Percentiles rank a stretch among this genome's conserved stretches.
Conservation (phyloP, 2,329 filamentous ascomycete genomes). For the Rhynchosporium agropyri region DNA sequence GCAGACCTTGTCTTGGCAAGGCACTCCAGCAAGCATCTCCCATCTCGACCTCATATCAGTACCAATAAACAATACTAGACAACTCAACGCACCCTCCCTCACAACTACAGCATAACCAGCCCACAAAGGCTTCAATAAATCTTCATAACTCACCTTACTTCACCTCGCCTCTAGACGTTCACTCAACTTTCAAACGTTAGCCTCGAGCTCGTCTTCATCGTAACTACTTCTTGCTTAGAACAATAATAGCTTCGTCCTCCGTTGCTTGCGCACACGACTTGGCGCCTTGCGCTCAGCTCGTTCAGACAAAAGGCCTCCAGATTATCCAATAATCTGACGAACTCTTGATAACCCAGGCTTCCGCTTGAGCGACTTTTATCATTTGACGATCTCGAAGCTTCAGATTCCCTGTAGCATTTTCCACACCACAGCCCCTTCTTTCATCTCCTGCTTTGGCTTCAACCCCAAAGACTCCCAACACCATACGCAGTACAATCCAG, state of each 20-base stretch:
- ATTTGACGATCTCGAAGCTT: background rate
- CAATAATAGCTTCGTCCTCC: background rate
- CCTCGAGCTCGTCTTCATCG: background rate
- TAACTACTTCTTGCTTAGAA: background rate
- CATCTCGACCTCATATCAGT: background rate
- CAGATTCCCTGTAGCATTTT: background rate
- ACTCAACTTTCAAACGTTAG: background rate
- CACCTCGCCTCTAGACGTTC: too few relatives aligned
- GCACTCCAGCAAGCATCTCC: background rate
- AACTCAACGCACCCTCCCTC: background rate
- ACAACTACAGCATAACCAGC: background rate
- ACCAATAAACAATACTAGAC: background rate
- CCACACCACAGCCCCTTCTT: slow-evolving; percentile 7
- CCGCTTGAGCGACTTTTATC: slow-evolving; percentile 2
- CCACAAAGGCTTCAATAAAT: background rate
- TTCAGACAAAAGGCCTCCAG: too few relatives aligned
- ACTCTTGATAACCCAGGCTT: background rate
- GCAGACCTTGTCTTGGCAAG: slow-evolving; percentile 2
- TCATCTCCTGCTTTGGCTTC: background rate
- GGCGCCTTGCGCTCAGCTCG: slow-evolving; percentile 32
- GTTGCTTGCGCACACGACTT: slow-evolving; percentile 22
- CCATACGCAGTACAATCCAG: background rate
- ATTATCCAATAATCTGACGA: background rate
- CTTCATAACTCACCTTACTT: too few relatives aligned
- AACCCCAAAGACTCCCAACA: slow-evolving; percentile 1